Evolutionary conservation across 2,329 filamentous ascomycete genomes (phyloP).

Genomic region (Phyllosticta paracitricarpa): DNA sequence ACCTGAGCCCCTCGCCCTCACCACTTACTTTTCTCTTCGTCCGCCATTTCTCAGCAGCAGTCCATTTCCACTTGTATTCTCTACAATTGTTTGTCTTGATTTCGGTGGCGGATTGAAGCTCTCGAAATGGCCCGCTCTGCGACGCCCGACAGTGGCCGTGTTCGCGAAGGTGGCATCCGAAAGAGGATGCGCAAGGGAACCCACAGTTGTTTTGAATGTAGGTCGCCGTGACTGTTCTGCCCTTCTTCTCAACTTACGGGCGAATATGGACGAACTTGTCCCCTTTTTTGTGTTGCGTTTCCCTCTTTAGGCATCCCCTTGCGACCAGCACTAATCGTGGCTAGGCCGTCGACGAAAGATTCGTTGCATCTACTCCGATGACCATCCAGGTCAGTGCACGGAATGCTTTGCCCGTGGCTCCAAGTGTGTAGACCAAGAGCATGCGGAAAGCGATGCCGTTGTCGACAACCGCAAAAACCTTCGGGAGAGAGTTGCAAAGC

Average conservation of each 20-base stretch:
- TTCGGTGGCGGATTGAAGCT: neutral
- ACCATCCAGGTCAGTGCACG: conserved; percentile 31
- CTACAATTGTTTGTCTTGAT: neutral
- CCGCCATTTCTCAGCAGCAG: neutral
- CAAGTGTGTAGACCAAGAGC: conserved; percentile 37
- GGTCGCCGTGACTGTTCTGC: conserved; percentile 7
- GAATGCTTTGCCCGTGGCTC: conserved; percentile 37
- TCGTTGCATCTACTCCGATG: conserved; percentile 35
- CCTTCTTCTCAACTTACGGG: neutral
- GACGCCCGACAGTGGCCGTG: conserved; percentile 6
- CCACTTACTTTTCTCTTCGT: neutral
- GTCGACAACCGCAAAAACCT: conserved; percentile 35
- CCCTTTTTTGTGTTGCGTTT: neutral
- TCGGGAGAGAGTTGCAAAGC: conserved; percentile 31
- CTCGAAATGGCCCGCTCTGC: conserved; percentile 7
- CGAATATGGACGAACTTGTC: neutral
- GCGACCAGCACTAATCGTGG: conserved; percentile 14
- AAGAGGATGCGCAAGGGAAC: conserved; percentile 37
- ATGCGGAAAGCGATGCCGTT: conserved; percentile 29
- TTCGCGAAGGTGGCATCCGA: conserved; percentile 18
- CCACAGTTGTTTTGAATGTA: conserved; percentile 37
- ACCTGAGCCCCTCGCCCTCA: neutral
- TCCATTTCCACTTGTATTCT: neutral
- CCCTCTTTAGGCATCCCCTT: conserved; percentile 11
- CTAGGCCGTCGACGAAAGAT: conserved; percentile 41